Evolutionary conservation across 805 yeast species (phyloP).

Genomic region (Candida saitoana): DNA sequence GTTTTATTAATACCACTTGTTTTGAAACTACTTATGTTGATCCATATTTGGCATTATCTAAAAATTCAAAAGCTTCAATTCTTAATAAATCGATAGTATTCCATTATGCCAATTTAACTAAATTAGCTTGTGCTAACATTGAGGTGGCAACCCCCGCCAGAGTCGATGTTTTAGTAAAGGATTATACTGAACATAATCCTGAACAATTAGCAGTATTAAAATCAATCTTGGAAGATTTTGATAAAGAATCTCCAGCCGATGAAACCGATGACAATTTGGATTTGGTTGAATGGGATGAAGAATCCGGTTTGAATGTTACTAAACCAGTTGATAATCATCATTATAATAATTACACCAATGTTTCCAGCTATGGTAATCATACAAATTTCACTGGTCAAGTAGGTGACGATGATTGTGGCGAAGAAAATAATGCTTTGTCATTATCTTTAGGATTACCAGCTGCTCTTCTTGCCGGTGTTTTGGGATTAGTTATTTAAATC

Average conservation of each 20-base stretch:
- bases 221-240: slow-evolving; percentile 7
- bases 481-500: background rate
- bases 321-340: background rate
- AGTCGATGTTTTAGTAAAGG: slow-evolving; percentile 14
- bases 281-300: slow-evolving; percentile 1
- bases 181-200: slow-evolving; percentile 11
- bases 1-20: slow-evolving; percentile 65
- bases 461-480: slow-evolving; percentile 1
- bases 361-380: slow-evolving; percentile 1
- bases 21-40: slow-evolving; percentile 61
- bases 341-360: slow-evolving; percentile 5
- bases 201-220: slow-evolving; percentile 1
- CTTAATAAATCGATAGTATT: slow-evolving; percentile 55
- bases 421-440: slow-evolving; percentile 5
- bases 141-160: slow-evolving; percentile 21
- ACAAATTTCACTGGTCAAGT: slow-evolving; percentile 4
- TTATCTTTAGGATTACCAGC: background rate
- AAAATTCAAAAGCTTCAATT: slow-evolving; percentile 51
- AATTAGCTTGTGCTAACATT: slow-evolving; percentile 63
- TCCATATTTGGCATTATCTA: slow-evolving; percentile 61
- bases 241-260: slow-evolving; percentile 9
- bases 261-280: background rate
- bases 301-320: background rate
- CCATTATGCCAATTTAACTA: slow-evolving; percentile 52
- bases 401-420: slow-evolving; percentile 7